Base-by-base conservation (phyloP, 2,329 filamentous ascomycete genomes). In the Corinectria fuckeliana region DNA sequence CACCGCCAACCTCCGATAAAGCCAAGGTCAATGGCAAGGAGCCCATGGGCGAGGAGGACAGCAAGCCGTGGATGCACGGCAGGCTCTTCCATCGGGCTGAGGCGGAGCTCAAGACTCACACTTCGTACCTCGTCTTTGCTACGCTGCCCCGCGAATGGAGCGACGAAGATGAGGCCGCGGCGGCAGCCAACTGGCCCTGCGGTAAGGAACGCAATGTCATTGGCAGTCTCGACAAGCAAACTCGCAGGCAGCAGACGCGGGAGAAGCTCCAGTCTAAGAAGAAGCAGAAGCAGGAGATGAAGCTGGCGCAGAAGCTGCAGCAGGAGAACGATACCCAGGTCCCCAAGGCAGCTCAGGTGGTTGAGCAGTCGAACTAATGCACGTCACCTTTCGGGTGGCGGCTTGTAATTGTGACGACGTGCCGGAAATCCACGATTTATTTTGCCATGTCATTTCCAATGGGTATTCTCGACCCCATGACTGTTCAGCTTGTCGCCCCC, bases 61-160 rank as follows among this genome's bases (percentile, higher is more conserved):
- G 55, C 4, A 87, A 91, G 62, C 75, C 85, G 1, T 96, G 89
- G 79, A 86, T 90, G 72, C 86, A 93, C 61, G 95, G 95, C 1
- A 85, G 87, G 25, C 72, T 98, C 38, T 84, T 92, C 26, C 92
- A 96, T 69, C 85, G 92, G 21, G 88, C 91, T 0, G 95, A 99
- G 78, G 80, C 88, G 0, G 95, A 99, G 71, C 80, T 98, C 60
- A 97, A 97, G 82, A 95, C 91, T 7, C 95, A 99, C 76, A 99
- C 95, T 0, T 95, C 91, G n/a, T 99, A 99, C 74, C 84, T 99
- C 4, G 91, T 96, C 4, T 99, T 99, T 78, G 95, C 95, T 0
- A 81, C 95, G 3, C 77, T 99, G 60, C 94, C 95, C n/a, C 83
- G 88, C 41, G 88, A 91, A 62, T 99, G 95, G 95, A 88, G 82